Base-by-base conservation (phyloP, 2,329 filamentous ascomycete genomes). In the Neonectria punicea region DNA sequence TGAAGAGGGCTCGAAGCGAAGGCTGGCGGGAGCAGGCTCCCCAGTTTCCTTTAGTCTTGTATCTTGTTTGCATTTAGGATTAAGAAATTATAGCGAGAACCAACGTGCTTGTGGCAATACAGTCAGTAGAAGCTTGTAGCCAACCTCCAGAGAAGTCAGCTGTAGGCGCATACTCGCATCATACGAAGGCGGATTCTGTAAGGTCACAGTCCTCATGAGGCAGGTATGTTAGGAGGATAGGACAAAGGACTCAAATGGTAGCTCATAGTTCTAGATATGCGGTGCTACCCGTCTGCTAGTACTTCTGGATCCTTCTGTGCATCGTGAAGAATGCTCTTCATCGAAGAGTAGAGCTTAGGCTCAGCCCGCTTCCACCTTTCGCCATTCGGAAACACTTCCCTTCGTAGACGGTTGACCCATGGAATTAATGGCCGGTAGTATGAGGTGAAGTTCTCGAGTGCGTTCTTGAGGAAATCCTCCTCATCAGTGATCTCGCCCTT, bases 341-440 rank as follows among this genome's bases (percentile, higher is more conserved):
- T 58, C 36, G 53, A 32, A 50, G 41, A 50, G 41, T 57, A 63
- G 18, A 63, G 60, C 25, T 55, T 49, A 22, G 53, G 53, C 32
- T 63, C 41, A 30, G 39, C 16, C 34, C 53, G 54, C 53, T 68
- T 55, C 70, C 72, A 73, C 44, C 71, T 62, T 55, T 58, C 43
- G 34, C 73, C 72, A 34, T 69, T 56, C 9, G 76, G 76, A 54
- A 78, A 80, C 8, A 79, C 74, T 30, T 62, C 63, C 55, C 67
- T 73, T 61, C 75, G 70, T 61, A 80, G 66, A 58, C 65, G 60
- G 43, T 80, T 79, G n/a, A 80, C 71, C 57, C 67, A 78, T 58
- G 70, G 70, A n/a, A 75, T 67, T 20, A 80, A 67, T 55, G 75
- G 62, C 56, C 71, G 58, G 61, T 76, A 78, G 56, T 77, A 75